A percentile compares a stretch with the other conserved stretches of the same genome.
Conservation (phyloP, 805 yeast species). For the Zygosaccharomyces kombuchaensis region DNA sequence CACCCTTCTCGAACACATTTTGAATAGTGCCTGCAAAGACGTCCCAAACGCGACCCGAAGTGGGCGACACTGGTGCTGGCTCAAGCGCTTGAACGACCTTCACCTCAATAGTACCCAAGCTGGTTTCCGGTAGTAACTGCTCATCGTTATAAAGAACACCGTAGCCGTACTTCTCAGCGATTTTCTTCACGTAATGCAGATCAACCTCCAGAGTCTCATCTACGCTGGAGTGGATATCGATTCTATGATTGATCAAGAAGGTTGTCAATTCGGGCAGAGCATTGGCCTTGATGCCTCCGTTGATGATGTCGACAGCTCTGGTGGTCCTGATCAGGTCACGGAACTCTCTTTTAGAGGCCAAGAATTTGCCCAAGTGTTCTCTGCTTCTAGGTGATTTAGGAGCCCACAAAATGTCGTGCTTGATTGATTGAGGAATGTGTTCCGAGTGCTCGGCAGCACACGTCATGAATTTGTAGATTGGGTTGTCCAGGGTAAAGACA, state of each 20-base stretch:
- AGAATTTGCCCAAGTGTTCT: slow-evolving; percentile 30
- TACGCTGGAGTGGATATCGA: slow-evolving; percentile 52
- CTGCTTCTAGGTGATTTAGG: slow-evolving; percentile 37
- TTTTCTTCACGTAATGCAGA: slow-evolving; percentile 32
- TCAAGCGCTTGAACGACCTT: slow-evolving; percentile 25
- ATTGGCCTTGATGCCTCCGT: slow-evolving; percentile 72
- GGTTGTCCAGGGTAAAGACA: slow-evolving; percentile 49
- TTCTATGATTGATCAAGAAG: slow-evolving; percentile 58
- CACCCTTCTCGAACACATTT: slow-evolving; percentile 50
- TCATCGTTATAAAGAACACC: slow-evolving; percentile 38
- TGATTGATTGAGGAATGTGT: slow-evolving; percentile 20
- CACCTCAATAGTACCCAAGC: slow-evolving; percentile 32
- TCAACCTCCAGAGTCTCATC: slow-evolving; percentile 41
- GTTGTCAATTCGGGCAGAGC: slow-evolving; percentile 66
- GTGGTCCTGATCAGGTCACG: slow-evolving; percentile 53
- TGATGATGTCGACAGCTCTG: slow-evolving; percentile 61
- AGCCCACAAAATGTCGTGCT: slow-evolving; percentile 34
- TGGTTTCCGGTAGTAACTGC: slow-evolving; percentile 24
- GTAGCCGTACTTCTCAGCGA: slow-evolving; percentile 47
- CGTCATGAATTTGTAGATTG: slow-evolving; percentile 51
- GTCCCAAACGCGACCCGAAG: slow-evolving; percentile 37
- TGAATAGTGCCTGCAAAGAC: slow-evolving; percentile 50
- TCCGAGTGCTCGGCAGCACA: slow-evolving; percentile 55
- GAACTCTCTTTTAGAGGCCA: slow-evolving; percentile 13
- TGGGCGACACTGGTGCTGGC: slow-evolving; percentile 41